Base-by-base conservation (phyloP, 345 rosid species). In the Theobroma cacao region DNA sequence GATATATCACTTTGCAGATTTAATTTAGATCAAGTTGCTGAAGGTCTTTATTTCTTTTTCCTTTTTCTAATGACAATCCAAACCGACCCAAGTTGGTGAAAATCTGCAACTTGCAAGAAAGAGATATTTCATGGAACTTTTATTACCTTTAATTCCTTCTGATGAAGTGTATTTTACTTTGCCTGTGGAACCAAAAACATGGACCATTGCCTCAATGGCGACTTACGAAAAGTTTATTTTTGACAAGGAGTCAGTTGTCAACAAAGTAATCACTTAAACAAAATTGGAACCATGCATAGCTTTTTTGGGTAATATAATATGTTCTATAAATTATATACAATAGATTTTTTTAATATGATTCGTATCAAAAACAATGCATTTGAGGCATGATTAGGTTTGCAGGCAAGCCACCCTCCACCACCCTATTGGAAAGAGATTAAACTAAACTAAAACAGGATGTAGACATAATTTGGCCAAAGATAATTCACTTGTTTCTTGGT, bases 101-200 rank as follows among this genome's bases (percentile, higher is more conserved):
- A 63, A 63, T 28, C 70, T 65, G 70, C 38, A 20, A 65, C 47
- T 65, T 65, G 71, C 22, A 38, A 38, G 71, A 65, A 65, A 65
- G 28, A 65, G 15, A 40, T 38, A 2, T n/a, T 14, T 9, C 10
- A 10, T 20, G 1, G 7, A 60, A 30, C 20, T 6, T 59, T 62
- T 9, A 3, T 30, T 14, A 20, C 62, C 15, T 60, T 30, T 28
- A 28, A 28, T 28, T 28, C 36, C 64, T 60, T 5, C 18, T 15
- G 28, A 12, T 2, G 2, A 38, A 64, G 34, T 7, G 7, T 0
- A 1, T 6, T 41, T 4, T 41, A 41, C 45, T 41, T 41, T 41
- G 10, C 45, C 45, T 5, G 20, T n/a, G 31, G 71, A 65, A 33
- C 20, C 41, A 31, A 62, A 41, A 62, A 33, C 38, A 31, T 31